Conservation (phyloP, 345 rosid species). For the Eucalyptus cladocalyx region DNA sequence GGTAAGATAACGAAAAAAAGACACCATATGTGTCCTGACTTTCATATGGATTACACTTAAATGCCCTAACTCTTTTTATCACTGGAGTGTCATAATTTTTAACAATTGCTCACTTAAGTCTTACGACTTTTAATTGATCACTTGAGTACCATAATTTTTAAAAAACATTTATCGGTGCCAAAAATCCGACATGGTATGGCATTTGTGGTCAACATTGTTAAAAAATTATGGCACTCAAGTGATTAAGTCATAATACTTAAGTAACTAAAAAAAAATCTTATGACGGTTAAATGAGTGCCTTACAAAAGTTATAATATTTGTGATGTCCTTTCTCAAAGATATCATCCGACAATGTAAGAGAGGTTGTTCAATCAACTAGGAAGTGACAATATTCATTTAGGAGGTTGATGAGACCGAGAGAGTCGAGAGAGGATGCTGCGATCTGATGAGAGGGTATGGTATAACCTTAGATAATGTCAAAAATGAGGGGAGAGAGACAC, state of each 20-base stretch:
- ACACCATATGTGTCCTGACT: background rate
- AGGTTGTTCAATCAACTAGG: background rate
- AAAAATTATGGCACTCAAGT: no score
- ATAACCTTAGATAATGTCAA: background rate
- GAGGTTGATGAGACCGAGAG: background rate
- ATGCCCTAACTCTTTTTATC: background rate
- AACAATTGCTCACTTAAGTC: no score
- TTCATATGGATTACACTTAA: background rate
- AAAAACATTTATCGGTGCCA: no score
- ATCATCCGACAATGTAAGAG: background rate
- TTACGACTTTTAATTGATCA: no score
- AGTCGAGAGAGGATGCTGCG: background rate
- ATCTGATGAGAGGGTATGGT: background rate
- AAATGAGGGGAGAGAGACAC: background rate
- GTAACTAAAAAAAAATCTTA: no score
- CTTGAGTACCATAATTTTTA: background rate
- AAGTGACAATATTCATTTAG: background rate
- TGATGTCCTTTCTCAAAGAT: no score
- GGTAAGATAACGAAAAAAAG: background rate
- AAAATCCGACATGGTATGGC: rapidly evolving
- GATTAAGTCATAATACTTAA: no score
- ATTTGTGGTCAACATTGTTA: no score
- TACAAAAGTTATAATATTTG: no score
- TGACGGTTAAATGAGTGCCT: background rate
- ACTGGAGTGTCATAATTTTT: background rate